These are phyloP conservation scores for Primulina tabacum DNA, from an alignment of 257 asterid genomes.

Conservation along the genomic window DNA sequence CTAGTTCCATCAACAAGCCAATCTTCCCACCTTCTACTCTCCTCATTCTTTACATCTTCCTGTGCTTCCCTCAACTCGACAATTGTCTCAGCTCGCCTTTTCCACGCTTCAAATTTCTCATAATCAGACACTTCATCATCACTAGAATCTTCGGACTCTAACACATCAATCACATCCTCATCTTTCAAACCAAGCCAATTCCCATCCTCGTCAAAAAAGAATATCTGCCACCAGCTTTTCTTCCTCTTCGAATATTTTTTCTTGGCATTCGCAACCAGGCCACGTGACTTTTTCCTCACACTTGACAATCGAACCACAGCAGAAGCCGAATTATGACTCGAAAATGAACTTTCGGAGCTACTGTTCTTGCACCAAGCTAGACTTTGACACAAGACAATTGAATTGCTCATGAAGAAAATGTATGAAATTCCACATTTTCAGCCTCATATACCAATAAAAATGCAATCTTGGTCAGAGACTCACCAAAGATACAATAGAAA, in stretches of 20 bases:
- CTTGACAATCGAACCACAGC: conserved; percentile 33
- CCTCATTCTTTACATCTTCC: conserved; percentile 75
- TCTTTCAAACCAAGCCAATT: conserved; percentile 93
- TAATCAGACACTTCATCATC: conserved; percentile 59
- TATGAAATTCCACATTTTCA: conserved; percentile 58
- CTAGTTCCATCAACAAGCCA: conserved; percentile 67
- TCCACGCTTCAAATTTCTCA: conserved; percentile 97
- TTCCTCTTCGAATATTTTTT: conserved; percentile 46
- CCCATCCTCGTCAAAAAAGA: conserved; percentile 75
- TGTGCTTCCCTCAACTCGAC: conserved; percentile 92
- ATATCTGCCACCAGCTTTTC: conserved; percentile 81
- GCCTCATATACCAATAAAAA: conserved; percentile 42
- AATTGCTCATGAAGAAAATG: conserved; percentile 89
- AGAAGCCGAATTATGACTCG: conserved; percentile 27
- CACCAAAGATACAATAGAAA: conserved; percentile 24
- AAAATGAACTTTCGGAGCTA: conserved; percentile 28
- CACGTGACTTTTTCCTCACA: conserved; percentile 47
- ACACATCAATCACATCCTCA: conserved; percentile 55
- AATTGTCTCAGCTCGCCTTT: conserved; percentile 86
- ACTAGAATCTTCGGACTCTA: conserved; percentile 52
- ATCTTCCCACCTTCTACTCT: conserved; percentile 89
- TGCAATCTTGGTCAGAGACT: conserved; percentile 37
- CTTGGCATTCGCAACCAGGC: conserved; percentile 68
- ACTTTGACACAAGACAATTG: conserved; percentile 61
- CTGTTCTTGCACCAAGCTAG: conserved; percentile 39